Percentiles rank a stretch among this genome's conserved stretches.
Evolutionary conservation across 2,329 filamentous ascomycete genomes (phyloP).

Genomic region (Aspergillus thermomutatus): DNA sequence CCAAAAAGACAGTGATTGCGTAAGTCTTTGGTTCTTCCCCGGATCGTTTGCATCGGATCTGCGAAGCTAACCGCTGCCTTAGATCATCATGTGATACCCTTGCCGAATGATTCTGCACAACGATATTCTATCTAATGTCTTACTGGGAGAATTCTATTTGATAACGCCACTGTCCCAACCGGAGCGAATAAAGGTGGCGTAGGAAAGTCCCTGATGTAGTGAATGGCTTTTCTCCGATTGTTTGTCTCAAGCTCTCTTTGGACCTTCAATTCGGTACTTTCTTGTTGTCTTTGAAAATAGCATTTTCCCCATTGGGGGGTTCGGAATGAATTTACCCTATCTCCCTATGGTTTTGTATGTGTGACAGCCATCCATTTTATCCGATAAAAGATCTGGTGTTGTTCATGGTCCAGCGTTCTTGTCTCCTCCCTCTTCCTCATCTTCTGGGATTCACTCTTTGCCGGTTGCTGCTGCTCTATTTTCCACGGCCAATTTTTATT

Average conservation of each 20-base stretch:
- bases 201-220: background rate
- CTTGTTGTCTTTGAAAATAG: background rate
- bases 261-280: background rate
- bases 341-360: background rate
- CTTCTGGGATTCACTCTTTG: background rate
- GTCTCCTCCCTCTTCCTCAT: background rate
- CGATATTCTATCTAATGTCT: constrained; percentile 16
- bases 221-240: background rate
- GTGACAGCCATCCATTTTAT: background rate
- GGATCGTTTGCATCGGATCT: background rate
- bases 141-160: constrained; percentile 8
- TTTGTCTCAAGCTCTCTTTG: background rate
- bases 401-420: background rate
- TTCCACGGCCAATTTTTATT: background rate
- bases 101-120: constrained; percentile 8
- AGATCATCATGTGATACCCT: constrained; percentile 45
- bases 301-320: background rate
- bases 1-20: constrained; percentile 86
- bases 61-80: constrained; percentile 11
- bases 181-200: background rate
- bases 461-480: background rate
- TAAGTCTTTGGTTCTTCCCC: constrained; percentile 47
- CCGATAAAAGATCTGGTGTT: background rate
- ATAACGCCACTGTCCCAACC: background rate
- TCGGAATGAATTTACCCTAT: background rate